These are phyloP conservation scores for Phaeosphaeria sp. DNA, from an alignment of 2,329 filamentous ascomycete genomes.

Conservation along the genomic window DNA sequence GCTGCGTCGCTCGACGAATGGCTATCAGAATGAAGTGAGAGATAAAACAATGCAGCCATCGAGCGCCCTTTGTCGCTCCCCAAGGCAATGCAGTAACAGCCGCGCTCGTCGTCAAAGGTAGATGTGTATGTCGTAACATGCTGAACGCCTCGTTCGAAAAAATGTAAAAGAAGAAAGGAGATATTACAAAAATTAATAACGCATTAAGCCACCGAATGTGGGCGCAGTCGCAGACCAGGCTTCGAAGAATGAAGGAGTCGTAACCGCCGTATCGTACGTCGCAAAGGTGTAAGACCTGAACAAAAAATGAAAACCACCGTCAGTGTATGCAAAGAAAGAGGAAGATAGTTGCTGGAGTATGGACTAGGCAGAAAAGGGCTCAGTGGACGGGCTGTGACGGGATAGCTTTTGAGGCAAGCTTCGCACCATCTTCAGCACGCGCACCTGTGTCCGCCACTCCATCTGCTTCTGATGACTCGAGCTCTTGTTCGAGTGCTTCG, in stretches of 20 bases:
- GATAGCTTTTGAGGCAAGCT: conserved; percentile 29
- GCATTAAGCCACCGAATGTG: conserved; percentile 38
- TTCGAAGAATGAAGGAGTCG: conserved; percentile 45
- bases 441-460: conserved; percentile 12
- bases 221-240: conserved; percentile 30
- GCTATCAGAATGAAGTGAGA: neutral
- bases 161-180: conserved; percentile 13
- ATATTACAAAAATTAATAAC: conserved; percentile 32
- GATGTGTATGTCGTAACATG: conserved; percentile 17
- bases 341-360: conserved; percentile 12
- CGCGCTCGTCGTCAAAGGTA: neutral
- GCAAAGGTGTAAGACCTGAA: conserved; percentile 43
- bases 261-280: conserved; percentile 44
- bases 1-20: neutral
- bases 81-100: neutral
- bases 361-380: conserved; percentile 6
- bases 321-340: conserved; percentile 31
- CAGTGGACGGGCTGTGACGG: conserved; percentile 5
- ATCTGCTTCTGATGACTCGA: conserved; percentile 15
- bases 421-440: conserved; percentile 44
- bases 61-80: neutral
- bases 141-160: conserved; percentile 11
- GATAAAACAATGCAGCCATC: neutral
- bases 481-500: conserved; percentile 31
- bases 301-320: conserved; percentile 29